Evolutionary conservation across 169 alveolate genomes (phyloP).

Genomic region (Neospora caninum): DNA sequence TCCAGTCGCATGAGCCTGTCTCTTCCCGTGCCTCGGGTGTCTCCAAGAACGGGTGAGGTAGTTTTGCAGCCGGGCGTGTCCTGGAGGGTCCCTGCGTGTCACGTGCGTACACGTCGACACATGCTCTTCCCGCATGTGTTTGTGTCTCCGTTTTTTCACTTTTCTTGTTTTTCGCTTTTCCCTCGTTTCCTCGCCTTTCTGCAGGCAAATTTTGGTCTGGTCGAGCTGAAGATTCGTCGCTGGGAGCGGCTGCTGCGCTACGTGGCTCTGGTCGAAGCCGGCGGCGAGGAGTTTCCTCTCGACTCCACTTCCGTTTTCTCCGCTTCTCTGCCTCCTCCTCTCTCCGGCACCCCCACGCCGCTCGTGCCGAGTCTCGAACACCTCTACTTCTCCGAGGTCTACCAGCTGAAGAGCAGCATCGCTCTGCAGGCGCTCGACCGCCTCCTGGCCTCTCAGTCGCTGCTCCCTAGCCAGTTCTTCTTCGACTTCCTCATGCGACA

Average conservation of each 20-base stretch:
- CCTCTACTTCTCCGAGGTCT: conserved; percentile 44
- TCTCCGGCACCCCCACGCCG: neutral
- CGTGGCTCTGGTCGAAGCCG: conserved; percentile 39
- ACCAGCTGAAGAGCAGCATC: conserved; percentile 45
- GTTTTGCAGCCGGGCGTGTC: no score
- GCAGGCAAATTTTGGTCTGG: conserved; percentile 60
- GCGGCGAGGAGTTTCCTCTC: conserved; percentile 59
- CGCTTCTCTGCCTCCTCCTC: neutral
- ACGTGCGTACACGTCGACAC: no score
- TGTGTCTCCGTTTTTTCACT: no score
- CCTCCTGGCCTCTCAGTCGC: conserved; percentile 41
- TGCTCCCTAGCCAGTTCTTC: conserved; percentile 18
- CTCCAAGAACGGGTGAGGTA: no score
- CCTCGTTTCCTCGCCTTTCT: no score
- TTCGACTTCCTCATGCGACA: conserved; percentile 26
- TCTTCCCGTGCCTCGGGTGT: no score
- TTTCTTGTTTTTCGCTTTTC: no score
- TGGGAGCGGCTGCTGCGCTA: conserved; percentile 61
- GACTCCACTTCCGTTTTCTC: neutral
- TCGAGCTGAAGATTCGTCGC: conserved; percentile 57
- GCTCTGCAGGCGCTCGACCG: conserved; percentile 55
- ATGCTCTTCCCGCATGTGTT: no score
- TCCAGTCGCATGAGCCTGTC: no score
- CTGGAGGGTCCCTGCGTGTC: no score
- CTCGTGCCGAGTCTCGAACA: conserved; percentile 36